These are phyloP conservation scores for Fomitopsis schrenkii DNA, from an alignment of 1,284 basidiomycete genomes.

Conservation along the genomic window DNA sequence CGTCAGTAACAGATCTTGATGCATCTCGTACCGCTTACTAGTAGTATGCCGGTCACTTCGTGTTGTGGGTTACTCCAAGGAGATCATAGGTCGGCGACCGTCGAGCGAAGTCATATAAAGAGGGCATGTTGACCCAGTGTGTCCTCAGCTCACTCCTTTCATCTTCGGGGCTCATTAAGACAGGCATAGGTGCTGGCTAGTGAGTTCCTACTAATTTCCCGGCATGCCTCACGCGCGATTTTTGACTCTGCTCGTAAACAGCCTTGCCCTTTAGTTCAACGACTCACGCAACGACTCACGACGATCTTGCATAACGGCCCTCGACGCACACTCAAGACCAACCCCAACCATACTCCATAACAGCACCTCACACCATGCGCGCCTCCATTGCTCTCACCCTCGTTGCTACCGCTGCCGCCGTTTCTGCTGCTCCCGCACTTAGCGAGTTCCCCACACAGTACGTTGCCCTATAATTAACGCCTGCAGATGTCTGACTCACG, in stretches of 20 bases:
- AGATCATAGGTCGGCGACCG: not conserved
- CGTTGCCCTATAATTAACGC: too few relatives aligned
- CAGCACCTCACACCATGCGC: not conserved
- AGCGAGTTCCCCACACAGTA: too few relatives aligned
- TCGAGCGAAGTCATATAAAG: not conserved
- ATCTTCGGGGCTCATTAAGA: not conserved
- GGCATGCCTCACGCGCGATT: not conserved
- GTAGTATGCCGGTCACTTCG: too few relatives aligned
- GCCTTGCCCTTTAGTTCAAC: not conserved
- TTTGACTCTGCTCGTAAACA: not conserved
- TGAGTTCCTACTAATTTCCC: not conserved
- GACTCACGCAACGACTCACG: not conserved
- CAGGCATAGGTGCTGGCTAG: not conserved
- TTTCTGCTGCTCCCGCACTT: not conserved
- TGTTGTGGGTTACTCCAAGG: not conserved
- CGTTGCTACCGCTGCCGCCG: not conserved
- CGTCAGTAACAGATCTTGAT: too few relatives aligned
- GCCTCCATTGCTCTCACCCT: not conserved
- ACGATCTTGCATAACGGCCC: not conserved
- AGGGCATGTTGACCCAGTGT: not conserved
- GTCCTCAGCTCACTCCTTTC: not conserved
- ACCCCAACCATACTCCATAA: not conserved
- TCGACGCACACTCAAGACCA: too few relatives aligned
- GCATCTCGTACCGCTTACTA: too few relatives aligned
- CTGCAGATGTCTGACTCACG: too few relatives aligned